Evolutionary conservation across 306 rosid genomes (phyloP), one percentile per base, ranked within the genome.

Genomic region (Coriaria nepalensis): DNA sequence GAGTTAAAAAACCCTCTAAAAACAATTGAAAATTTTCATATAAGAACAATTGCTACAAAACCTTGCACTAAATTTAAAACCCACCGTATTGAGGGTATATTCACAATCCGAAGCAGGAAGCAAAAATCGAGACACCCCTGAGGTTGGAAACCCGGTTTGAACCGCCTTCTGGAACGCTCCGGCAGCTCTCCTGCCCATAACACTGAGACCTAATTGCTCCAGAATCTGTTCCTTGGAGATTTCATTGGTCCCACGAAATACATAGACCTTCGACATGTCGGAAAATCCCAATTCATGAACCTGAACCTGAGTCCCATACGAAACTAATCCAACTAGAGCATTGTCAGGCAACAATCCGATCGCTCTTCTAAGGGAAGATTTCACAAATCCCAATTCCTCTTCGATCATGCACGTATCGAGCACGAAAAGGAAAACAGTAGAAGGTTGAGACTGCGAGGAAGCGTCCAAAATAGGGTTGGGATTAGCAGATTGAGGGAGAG

Each of bases 291-390:
- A 67, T 69, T 90, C 95, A 55, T 90, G 68, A 52, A 90, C 97
- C 78, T 84, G 97, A 33, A 90, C 97, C 61, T 90, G 97, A 2
- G 95, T 90, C 5, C 97, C 97, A 38, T 63, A 90, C 0, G 97
- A 90, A 0, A 90, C 59, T 14, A 90, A 77, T 2, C 97, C 97
- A 0, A 90, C 93, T 8, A 84, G 84, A 38, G 95, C 95, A 64
- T 84, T 77, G 5, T 84, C 97, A 0, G 97, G 95, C 5, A 90
- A 32, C 8, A 90, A 59, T 0, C 77, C 95, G 33, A 90, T 56
- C 4, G 97, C 97, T 12, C 69, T 78, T 6, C 60, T 55, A 4
- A 90, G 80, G 0, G 84, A 77, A 4, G 90, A 90, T 71, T 79
- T 81, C 38, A 81, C 80, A 36, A 45, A 84, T 6, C 43, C 80